Conservation (phyloP, 805 yeast species). For the Candida yuanshanica region DNA sequence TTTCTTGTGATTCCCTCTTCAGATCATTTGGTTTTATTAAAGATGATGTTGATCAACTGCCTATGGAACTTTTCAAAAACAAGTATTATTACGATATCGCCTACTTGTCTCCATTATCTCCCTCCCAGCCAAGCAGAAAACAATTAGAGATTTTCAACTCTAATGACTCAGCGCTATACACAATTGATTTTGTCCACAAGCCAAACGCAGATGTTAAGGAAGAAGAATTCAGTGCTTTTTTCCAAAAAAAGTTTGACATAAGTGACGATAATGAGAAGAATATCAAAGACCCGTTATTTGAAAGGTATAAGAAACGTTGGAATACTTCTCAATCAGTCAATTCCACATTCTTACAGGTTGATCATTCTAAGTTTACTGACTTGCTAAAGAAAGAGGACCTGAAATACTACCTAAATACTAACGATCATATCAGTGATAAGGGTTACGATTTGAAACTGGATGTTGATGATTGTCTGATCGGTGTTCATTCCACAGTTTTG, state of each 20-base stretch:
- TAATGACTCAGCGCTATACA: slow-evolving; percentile 6
- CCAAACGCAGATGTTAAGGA: slow-evolving; percentile 11
- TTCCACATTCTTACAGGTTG: slow-evolving; percentile 10
- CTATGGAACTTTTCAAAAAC: slow-evolving; percentile 44
- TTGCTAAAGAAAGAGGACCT: slow-evolving; percentile 4
- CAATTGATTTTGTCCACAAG: slow-evolving; percentile 14
- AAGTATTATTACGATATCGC: slow-evolving; percentile 48
- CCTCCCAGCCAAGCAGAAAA: slow-evolving; percentile 13
- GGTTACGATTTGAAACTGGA: slow-evolving; percentile 33
- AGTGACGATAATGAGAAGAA: slow-evolving; percentile 7
- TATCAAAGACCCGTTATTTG: slow-evolving; percentile 14
- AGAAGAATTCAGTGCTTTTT: slow-evolving; percentile 8
- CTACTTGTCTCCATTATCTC: slow-evolving; percentile 40
- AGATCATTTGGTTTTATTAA: slow-evolving; percentile 62
- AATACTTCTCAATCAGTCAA: slow-evolving; percentile 7
- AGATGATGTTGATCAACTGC: slow-evolving; percentile 55
- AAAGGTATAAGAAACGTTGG: slow-evolving; percentile 21
- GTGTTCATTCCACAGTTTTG: slow-evolving; percentile 32
- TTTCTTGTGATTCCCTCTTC: slow-evolving; percentile 60
- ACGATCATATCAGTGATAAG: slow-evolving; percentile 18
- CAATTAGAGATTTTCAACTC: slow-evolving; percentile 14
- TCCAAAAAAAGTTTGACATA: slow-evolving; percentile 8
- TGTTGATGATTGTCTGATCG: slow-evolving; percentile 26
- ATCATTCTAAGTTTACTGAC: slow-evolving; percentile 2
- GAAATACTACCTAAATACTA: slow-evolving; percentile 4